Percentiles rank a stretch among this genome's conserved stretches.
phyloP scores from a whole-genome alignment of 805 yeast species.

The Saturnispora besseyi region DNA sequence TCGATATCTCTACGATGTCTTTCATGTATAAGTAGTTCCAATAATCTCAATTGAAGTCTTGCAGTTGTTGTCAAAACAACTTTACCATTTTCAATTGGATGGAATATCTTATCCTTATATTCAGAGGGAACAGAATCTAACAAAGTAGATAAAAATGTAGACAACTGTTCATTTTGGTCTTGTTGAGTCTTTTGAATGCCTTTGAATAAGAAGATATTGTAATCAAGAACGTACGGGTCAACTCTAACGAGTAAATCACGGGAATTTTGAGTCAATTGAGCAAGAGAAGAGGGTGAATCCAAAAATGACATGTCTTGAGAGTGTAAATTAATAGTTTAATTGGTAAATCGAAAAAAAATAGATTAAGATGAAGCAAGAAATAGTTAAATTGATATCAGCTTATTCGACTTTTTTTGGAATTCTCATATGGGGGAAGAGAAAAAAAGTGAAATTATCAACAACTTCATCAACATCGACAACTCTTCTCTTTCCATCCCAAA shows the following conservation, averaged over 20 bases:
- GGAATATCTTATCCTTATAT: slow-evolving; percentile 16
- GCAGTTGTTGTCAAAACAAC: slow-evolving; percentile 25
- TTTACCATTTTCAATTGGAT: slow-evolving; percentile 16
- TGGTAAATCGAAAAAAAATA: not conserved
- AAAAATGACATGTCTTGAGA: slow-evolving; percentile 1
- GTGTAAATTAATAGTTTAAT: not conserved
- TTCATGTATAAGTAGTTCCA: slow-evolving; percentile 27
- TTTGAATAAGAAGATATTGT: slow-evolving; percentile 29
- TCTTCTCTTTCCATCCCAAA: not conserved
- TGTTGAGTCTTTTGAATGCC: slow-evolving; percentile 23
- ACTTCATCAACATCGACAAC: not conserved
- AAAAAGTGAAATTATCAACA: not conserved
- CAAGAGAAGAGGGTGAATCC: slow-evolving; percentile 4
- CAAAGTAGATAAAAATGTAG: slow-evolving; percentile 18
- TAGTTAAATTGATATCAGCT: not conserved
- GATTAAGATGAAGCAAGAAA: not conserved
- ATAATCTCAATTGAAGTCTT: slow-evolving; percentile 27
- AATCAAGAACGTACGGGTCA: slow-evolving; percentile 32
- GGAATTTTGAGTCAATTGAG: slow-evolving; percentile 11
- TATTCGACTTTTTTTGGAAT: not conserved
- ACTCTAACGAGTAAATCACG: slow-evolving; percentile 17
- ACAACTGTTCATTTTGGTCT: slow-evolving; percentile 16
- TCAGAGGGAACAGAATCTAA: slow-evolving; percentile 20
- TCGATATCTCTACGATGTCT: slow-evolving; percentile 29
- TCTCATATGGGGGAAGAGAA: not conserved